Base-by-base conservation (phyloP, 306 rosid genomes). In the Morella rubra region DNA sequence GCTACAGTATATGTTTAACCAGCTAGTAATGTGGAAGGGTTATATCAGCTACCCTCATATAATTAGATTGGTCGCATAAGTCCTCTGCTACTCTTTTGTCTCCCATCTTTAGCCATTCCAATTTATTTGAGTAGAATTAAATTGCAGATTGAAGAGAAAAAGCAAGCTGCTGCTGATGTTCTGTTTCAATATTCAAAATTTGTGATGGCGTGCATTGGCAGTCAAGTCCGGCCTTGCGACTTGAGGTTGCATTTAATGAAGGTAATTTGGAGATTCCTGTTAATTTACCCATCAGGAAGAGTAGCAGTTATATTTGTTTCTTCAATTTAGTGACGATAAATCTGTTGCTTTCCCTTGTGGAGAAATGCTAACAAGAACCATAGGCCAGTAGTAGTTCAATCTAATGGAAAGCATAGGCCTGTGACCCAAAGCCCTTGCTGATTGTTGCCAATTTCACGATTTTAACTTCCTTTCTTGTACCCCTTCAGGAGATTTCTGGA, bases 171-270 rank as follows among this genome's bases (percentile, higher is more conserved):
- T 64, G 99, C 97, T 32, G 97, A 90, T 77, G 93, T 88, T 10
- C 72, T 92, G 88, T 91, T 82, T 83, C 86, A 88, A 40, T 90
- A 95, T 73, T 95, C 99, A 42, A 95, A 79, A 86, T 92, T 95
- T 84, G 97, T 83, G 68, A 85, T 92, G 89, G 96, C 90, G 0
- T 86, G 93, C 75, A 85, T 95, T 44, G 97, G 99, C 79, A 77
- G 81, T 78, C 91, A 77, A 82, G 88, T 83, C 61, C 91, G 90
- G 51, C 96, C 97, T 18, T 89, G 92, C 51, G 97, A 92, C 82
- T 76, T 95, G 86, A 79, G 97, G 83, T 73, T 92, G 85, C 97
- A 95, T 85, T 83, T 95, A 84, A 95, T 95, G 99, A 95, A 92
- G 96, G 99, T 95, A 73, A 62, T 72, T 49, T 60, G 60, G 71